Evolutionary conservation across 768 basidiomycete species (phyloP).

Genomic region (Rhodotorula toruloides): DNA sequence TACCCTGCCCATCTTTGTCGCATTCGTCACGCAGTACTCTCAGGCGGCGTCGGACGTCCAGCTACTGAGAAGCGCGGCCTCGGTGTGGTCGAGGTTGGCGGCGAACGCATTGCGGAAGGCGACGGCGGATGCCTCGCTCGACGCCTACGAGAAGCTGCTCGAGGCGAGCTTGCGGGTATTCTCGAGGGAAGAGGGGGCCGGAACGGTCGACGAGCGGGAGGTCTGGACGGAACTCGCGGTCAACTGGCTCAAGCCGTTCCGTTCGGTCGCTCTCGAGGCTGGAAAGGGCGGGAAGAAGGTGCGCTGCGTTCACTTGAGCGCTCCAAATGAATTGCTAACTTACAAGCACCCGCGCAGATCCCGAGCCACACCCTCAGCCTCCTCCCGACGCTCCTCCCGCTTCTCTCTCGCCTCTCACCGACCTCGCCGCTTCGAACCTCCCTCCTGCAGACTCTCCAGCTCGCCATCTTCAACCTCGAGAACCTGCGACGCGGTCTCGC

Average conservation of each 20-base stretch:
- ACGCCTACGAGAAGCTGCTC: constrained; percentile 29
- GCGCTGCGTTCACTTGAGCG: neutral
- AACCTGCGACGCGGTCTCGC: constrained; percentile 36
- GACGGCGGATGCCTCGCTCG: constrained; percentile 29
- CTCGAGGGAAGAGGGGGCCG: neutral
- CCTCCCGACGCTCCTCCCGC: constrained; percentile 25
- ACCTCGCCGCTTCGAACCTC: neutral
- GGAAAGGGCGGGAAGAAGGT: constrained; percentile 38
- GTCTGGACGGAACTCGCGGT: constrained; percentile 25
- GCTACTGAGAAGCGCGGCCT: neutral
- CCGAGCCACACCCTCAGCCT: constrained; percentile 26
- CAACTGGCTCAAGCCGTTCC: constrained; percentile 21
- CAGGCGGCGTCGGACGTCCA: too few species aligned
- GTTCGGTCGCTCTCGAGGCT: constrained; percentile 7
- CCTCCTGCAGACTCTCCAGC: constrained; percentile 25
- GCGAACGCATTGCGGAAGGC: constrained; percentile 22
- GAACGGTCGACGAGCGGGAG: neutral
- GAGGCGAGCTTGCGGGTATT: neutral
- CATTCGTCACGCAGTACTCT: constrained; percentile 4
- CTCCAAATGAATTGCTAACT: neutral
- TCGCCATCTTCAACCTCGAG: constrained; percentile 38
- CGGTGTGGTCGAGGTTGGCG: constrained; percentile 15
- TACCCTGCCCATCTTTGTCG: constrained; percentile 17
- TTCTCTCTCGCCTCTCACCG: constrained; percentile 4
- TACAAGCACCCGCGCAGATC: constrained; percentile 2